phyloP scores from a whole-genome alignment of 352 stramenopile genomes.

The Phytophthora fragariae region DNA sequence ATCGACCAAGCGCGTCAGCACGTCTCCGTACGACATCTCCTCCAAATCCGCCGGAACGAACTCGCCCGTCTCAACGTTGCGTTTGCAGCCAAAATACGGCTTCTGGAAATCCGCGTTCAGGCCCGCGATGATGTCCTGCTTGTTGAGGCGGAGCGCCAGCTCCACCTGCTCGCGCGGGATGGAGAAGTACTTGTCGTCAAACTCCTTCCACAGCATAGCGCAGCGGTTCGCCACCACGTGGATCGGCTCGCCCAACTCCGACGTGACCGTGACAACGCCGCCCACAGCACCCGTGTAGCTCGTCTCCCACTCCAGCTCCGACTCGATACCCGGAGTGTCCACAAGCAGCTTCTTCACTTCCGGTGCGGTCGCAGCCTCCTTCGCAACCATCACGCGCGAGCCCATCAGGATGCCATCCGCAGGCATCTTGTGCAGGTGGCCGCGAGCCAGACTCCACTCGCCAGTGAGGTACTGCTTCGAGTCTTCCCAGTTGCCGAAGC shows the following conservation, averaged over 20 bases:
- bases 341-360: slow-evolving; percentile 90
- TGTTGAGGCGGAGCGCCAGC: slow-evolving; percentile 46
- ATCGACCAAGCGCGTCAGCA: slow-evolving; percentile 78
- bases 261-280: slow-evolving; percentile 84
- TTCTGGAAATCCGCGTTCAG: slow-evolving; percentile 92
- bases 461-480: slow-evolving; percentile 84
- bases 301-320: slow-evolving; percentile 81
- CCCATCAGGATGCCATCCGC: slow-evolving; percentile 83
- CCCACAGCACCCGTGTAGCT: slow-evolving; percentile 76
- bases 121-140: slow-evolving; percentile 75
- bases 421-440: slow-evolving; percentile 72
- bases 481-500: slow-evolving; percentile 88
- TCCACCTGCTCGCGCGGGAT: slow-evolving; percentile 77
- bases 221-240: slow-evolving; percentile 88
- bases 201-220: slow-evolving; percentile 80
- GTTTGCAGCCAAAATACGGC: slow-evolving; percentile 86
- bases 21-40: slow-evolving; percentile 89
- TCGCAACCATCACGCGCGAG: slow-evolving; percentile 88
- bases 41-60: slow-evolving; percentile 63
- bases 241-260: slow-evolving; percentile 87
- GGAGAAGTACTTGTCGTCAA: slow-evolving; percentile 89
- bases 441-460: slow-evolving; percentile 78
- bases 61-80: slow-evolving; percentile 46
- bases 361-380: slow-evolving; percentile 84
- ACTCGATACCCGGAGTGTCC: slow-evolving; percentile 72